A percentile compares a stretch with the other conserved stretches of the same genome.
These are phyloP conservation scores for Lasiodiplodia sp. DNA, from an alignment of 2,329 filamentous ascomycete species.

Conservation along the genomic window DNA sequence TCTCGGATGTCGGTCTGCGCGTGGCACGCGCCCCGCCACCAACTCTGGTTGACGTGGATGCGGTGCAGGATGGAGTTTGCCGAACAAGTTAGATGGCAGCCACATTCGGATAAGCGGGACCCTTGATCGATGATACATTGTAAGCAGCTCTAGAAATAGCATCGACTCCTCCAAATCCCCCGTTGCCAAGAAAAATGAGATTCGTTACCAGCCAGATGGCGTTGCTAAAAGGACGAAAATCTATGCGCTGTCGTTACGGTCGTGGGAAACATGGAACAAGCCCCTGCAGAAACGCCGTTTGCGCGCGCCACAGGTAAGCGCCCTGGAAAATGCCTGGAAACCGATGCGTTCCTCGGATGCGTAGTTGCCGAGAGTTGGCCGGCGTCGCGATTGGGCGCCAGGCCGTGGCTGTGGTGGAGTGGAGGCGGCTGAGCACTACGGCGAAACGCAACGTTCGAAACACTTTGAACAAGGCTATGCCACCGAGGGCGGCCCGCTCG, in stretches of 20 bases:
- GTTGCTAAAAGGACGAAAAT: not conserved
- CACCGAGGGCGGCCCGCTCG: constrained; percentile 17
- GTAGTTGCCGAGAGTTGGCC: not conserved
- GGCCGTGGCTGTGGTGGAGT: constrained; percentile 4
- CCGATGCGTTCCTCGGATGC: constrained; percentile 8
- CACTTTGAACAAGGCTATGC: not conserved
- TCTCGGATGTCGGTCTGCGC: not conserved
- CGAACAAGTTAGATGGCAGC: not conserved
- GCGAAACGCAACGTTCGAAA: constrained; percentile 1
- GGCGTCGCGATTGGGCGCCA: constrained; percentile 21
- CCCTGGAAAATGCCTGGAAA: constrained; percentile 11
- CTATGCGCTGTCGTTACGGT: constrained; percentile 28
- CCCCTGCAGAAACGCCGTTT: not conserved
- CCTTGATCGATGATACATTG: constrained; percentile 18
- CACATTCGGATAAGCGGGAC: constrained; percentile 3
- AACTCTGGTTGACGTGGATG: constrained; percentile 8
- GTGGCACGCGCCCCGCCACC: constrained; percentile 12
- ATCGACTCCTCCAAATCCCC: constrained; percentile 3
- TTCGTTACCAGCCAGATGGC: constrained; percentile 7
- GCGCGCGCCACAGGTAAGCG: not conserved
- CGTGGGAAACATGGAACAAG: constrained; percentile 24
- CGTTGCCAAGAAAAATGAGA: constrained; percentile 13
- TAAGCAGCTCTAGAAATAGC: constrained; percentile 27
- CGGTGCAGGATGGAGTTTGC: not conserved
- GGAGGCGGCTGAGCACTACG: constrained; percentile 6